These are phyloP conservation scores for Tremella yokohamensis DNA, from an alignment of 768 basidiomycete genomes.

Conservation along the genomic window DNA sequence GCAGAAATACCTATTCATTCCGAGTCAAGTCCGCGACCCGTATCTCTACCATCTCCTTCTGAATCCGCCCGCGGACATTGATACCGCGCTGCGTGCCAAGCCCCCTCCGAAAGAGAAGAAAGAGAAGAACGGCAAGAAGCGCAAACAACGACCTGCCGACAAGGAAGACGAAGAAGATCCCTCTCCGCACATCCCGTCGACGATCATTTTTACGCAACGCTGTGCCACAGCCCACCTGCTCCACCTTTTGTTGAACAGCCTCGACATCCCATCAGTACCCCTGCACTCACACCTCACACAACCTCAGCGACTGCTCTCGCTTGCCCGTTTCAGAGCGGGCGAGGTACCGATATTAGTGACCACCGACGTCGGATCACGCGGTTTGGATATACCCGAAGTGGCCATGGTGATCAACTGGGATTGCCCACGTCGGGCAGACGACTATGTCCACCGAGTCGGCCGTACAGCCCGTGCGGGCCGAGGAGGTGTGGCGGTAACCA, in stretches of 20 bases:
- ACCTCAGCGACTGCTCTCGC: slow-evolving; percentile 74
- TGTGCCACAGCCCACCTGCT: slow-evolving; percentile 88
- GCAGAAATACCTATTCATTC: slow-evolving; percentile 86
- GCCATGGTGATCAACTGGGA: slow-evolving; percentile 98
- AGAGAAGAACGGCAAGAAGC: slow-evolving; percentile 30
- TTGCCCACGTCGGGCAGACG: slow-evolving; percentile 73
- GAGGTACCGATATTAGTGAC: slow-evolving; percentile 87
- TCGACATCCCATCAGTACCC: slow-evolving; percentile 78
- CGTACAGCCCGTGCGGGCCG: slow-evolving; percentile 85
- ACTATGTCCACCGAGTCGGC: slow-evolving; percentile 94
- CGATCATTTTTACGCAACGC: slow-evolving; percentile 85
- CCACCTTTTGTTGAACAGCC: slow-evolving; percentile 64
- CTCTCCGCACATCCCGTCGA: slow-evolving; percentile 72
- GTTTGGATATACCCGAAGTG: slow-evolving; percentile 93
- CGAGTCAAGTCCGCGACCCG: slow-evolving; percentile 87
- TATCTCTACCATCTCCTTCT: slow-evolving; percentile 87
- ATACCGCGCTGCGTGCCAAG: slow-evolving; percentile 59
- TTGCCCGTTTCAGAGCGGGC: slow-evolving; percentile 79
- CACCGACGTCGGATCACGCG: slow-evolving; percentile 92
- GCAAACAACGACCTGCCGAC: slow-evolving; percentile 48
- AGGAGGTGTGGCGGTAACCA: slow-evolving; percentile 85
- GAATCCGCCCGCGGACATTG: slow-evolving; percentile 76
- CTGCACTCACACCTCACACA: slow-evolving; percentile 92
- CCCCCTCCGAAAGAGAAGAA: slow-evolving; percentile 31
- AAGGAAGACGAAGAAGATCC: slow-evolving; percentile 57